phyloP scores from a whole-genome alignment of 1,284 basidiomycete genomes.

The Fomitopsis schrenkii region DNA sequence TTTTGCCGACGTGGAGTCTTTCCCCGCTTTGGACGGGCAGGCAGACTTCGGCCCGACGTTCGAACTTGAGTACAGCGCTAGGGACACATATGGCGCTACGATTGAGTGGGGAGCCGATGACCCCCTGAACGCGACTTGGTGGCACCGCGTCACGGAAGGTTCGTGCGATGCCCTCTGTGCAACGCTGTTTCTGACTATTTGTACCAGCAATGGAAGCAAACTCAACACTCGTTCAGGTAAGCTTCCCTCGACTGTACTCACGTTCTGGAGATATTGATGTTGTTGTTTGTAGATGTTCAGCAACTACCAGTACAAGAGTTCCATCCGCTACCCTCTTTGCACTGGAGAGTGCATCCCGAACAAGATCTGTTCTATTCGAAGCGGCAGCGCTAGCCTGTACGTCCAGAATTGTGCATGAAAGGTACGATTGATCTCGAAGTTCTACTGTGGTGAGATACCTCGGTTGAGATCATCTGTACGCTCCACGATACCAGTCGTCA shows the following conservation, averaged over 20 bases:
- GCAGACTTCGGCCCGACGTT: constrained; percentile 59
- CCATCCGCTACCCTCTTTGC: constrained; percentile 49
- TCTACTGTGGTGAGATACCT: too few species aligned
- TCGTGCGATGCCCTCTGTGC: constrained; percentile 13
- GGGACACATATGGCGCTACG: constrained; percentile 60
- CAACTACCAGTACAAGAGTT: constrained; percentile 68
- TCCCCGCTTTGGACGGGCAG: constrained; percentile 52
- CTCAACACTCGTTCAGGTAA: constrained; percentile 51
- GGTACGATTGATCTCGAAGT: background rate
- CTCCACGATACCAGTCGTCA: background rate
- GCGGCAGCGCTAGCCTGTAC: constrained; percentile 58
- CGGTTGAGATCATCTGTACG: background rate
- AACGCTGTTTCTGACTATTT: background rate
- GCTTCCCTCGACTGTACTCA: background rate
- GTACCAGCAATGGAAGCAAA: constrained; percentile 58
- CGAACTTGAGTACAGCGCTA: constrained; percentile 68
- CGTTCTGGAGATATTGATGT: constrained; percentile 7
- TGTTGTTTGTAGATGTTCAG: constrained; percentile 49
- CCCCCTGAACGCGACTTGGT: constrained; percentile 82
- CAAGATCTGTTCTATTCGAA: constrained; percentile 78
- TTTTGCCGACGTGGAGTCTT: constrained; percentile 57
- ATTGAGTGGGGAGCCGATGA: constrained; percentile 67
- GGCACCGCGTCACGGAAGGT: constrained; percentile 79
- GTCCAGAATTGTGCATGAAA: constrained; percentile 45
- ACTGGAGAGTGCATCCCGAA: constrained; percentile 56